These are phyloP conservation scores for Mycocentrospora acerina DNA, from an alignment of 2,329 filamentous ascomycete species.

Conservation along the genomic window DNA sequence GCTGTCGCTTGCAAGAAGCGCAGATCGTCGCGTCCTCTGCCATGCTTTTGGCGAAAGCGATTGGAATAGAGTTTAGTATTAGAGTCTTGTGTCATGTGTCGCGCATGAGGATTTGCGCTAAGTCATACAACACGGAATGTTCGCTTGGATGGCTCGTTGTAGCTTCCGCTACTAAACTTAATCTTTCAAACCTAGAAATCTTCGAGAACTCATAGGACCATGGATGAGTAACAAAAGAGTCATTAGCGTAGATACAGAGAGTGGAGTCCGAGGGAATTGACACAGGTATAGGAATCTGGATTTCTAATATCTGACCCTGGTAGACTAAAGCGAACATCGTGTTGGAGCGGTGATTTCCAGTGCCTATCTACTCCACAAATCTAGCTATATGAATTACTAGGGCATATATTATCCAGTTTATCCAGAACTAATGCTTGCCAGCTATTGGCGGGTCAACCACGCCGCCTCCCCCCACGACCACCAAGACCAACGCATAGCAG, in stretches of 20 bases:
- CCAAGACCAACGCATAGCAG: conserved; percentile 6
- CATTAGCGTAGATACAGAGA: conserved; percentile 9
- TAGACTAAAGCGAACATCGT: background rate
- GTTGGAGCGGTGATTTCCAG: too few relatives aligned
- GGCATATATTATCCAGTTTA: too few relatives aligned
- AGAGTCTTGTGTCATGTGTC: conserved; percentile 20
- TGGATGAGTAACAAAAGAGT: conserved; percentile 4
- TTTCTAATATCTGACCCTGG: conserved; percentile 2
- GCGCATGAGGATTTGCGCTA: conserved; percentile 18
- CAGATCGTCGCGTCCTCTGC: conserved; percentile 9
- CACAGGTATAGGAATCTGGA: conserved; percentile 1
- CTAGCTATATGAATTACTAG: too few relatives aligned
- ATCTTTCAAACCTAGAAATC: conserved; percentile 9
- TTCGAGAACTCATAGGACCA: conserved; percentile 14
- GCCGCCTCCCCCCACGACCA: conserved; percentile 14
- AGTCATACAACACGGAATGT: conserved; percentile 6
- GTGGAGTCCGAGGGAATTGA: conserved; percentile 13
- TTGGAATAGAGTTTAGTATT: conserved; percentile 13
- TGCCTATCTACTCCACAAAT: too few relatives aligned
- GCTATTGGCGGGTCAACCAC: conserved; percentile 19
- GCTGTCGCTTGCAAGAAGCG: conserved; percentile 4
- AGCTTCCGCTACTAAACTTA: conserved; percentile 18
- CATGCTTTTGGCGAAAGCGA: conserved; percentile 9
- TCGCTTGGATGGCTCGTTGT: conserved; percentile 16
- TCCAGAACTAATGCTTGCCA: conserved; percentile 1